phyloP scores from a whole-genome alignment of 176 grass and related monocot species.

The Hsuehochloa calcarea region DNA sequence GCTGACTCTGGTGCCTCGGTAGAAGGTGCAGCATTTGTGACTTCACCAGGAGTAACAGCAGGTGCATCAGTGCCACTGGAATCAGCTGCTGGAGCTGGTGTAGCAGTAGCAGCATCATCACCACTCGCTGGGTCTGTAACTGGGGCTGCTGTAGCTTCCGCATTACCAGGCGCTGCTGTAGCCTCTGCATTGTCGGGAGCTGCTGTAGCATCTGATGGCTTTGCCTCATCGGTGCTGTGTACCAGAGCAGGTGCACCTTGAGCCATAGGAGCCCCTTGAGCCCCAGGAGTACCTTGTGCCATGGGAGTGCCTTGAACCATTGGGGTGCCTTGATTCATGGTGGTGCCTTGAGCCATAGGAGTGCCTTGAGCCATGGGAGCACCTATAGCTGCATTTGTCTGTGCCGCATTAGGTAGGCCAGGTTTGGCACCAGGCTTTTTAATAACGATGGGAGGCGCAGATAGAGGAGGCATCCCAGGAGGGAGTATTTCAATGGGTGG shows the following conservation, averaged over 20 bases:
- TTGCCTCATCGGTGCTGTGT: conserved; percentile 28
- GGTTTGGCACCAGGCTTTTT: conserved; percentile 54
- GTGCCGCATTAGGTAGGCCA: conserved; percentile 36
- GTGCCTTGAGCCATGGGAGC: conserved; percentile 35
- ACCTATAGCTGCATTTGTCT: conserved; percentile 34
- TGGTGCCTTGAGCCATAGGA: conserved; percentile 19
- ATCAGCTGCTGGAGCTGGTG: conserved; percentile 19
- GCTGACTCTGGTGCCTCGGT: conserved; percentile 5
- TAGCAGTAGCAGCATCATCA: not conserved
- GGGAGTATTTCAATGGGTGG: conserved; percentile 96
- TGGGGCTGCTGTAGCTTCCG: conserved; percentile 7
- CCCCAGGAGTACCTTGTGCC: not conserved
- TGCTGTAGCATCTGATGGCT: conserved; percentile 35
- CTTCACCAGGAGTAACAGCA: conserved; percentile 18
- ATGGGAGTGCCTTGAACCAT: conserved; percentile 21
- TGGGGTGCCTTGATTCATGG: conserved; percentile 14
- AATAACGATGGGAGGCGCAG: conserved; percentile 78
- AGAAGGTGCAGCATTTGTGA: conserved; percentile 1
- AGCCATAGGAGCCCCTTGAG: not conserved
- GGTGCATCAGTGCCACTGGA: not conserved
- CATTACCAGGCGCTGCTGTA: not conserved
- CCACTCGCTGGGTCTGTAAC: conserved; percentile 18
- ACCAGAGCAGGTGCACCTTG: conserved; percentile 27
- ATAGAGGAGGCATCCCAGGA: conserved; percentile 92
- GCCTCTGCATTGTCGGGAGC: conserved; percentile 16